phyloP scores from a whole-genome alignment of 2,329 filamentous ascomycete species.

The Paecilomyces niveus region DNA sequence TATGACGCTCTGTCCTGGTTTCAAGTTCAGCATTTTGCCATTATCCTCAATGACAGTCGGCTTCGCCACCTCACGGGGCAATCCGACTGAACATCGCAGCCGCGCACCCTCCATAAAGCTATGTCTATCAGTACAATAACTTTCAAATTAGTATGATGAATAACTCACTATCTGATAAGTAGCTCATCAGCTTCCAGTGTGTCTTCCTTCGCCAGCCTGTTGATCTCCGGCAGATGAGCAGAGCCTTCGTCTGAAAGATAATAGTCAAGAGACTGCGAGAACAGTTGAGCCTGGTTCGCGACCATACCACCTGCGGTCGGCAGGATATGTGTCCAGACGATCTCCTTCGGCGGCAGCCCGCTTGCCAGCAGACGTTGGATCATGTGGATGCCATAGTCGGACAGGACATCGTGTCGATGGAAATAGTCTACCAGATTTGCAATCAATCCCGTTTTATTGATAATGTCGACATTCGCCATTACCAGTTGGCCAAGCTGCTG shows the following conservation, averaged over 20 bases:
- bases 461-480: conserved; percentile 41
- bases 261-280: conserved; percentile 51
- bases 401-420: conserved; percentile 36
- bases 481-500: conserved; percentile 45
- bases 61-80: conserved; percentile 28
- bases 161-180: conserved; percentile 43
- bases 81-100: conserved; percentile 29
- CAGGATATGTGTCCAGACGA: conserved; percentile 53
- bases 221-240: conserved; percentile 42
- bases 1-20: conserved; percentile 27
- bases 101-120: conserved; percentile 37
- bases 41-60: conserved; percentile 27
- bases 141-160: not conserved
- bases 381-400: conserved; percentile 50
- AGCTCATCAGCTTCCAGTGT: conserved; percentile 40
- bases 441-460: conserved; percentile 36
- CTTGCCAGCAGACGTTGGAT: conserved; percentile 46
- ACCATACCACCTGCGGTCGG: conserved; percentile 52
- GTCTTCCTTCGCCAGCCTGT: conserved; percentile 40
- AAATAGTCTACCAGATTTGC: conserved; percentile 34
- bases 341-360: conserved; percentile 39
- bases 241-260: conserved; percentile 46
- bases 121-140: conserved; percentile 1
- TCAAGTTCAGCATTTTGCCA: conserved; percentile 23
- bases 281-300: conserved; percentile 51